Evolutionary conservation across 768 basidiomycete genomes (phyloP).

Genomic region (Auricularia cornea): DNA sequence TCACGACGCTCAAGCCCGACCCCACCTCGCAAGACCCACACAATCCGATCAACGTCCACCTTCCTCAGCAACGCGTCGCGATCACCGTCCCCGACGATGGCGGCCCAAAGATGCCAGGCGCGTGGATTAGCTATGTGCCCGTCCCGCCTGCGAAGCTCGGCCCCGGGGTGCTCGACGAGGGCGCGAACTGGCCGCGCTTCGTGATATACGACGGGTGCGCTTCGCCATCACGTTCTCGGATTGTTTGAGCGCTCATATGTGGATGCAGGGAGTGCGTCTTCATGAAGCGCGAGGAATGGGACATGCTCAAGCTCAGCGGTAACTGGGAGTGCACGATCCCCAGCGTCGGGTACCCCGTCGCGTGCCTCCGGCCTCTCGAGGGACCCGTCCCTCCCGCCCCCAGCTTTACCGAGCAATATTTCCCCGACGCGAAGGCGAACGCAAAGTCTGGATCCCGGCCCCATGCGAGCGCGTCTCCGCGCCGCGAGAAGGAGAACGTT

Average conservation of each 20-base stretch:
- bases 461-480: neutral
- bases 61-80: neutral
- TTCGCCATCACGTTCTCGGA: neutral
- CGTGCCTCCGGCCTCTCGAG: neutral
- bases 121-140: neutral
- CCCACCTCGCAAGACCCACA: neutral
- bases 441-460: neutral
- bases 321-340: neutral
- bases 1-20: neutral
- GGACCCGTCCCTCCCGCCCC: neutral
- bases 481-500: neutral
- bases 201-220: neutral
- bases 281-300: neutral
- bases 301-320: neutral
- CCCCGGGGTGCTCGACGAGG: neutral
- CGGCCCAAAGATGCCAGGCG: neutral
- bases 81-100: neutral
- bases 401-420: neutral
- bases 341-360: neutral
- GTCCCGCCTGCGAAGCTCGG: neutral
- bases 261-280: neutral
- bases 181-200: neutral
- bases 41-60: neutral
- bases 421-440: neutral
- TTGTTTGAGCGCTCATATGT: neutral